phyloP scores from a whole-genome alignment of 352 stramenopile species.

The Pythium phragmitis region DNA sequence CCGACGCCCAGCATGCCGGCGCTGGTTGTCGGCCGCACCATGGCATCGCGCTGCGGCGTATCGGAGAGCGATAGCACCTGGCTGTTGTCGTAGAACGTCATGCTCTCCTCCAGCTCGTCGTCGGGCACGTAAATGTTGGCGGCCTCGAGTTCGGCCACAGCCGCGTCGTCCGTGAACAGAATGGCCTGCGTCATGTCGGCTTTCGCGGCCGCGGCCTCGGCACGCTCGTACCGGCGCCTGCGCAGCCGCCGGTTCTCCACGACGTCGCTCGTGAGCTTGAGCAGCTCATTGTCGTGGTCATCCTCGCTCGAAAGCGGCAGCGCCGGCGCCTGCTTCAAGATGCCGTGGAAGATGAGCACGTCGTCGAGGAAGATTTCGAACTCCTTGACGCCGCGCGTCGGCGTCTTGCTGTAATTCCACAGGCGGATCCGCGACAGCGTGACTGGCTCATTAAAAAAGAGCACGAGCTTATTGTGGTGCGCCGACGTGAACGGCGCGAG shows the following conservation, averaged over 20 bases:
- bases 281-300: slow-evolving; percentile 22
- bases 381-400: slow-evolving; percentile 66
- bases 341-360: slow-evolving; percentile 70
- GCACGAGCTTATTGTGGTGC: slow-evolving; percentile 64
- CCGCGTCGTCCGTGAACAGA: slow-evolving; percentile 72
- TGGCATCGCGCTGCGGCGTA: slow-evolving; percentile 36
- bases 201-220: slow-evolving; percentile 36
- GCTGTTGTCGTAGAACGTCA: slow-evolving; percentile 77
- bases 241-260: slow-evolving; percentile 45
- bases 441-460: slow-evolving; percentile 80
- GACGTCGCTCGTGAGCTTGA: slow-evolving; percentile 20
- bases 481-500: slow-evolving; percentile 61
- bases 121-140: slow-evolving; percentile 59
- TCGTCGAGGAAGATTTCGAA: slow-evolving; percentile 87
- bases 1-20: slow-evolving; percentile 28
- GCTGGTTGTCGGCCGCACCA: slow-evolving; percentile 48
- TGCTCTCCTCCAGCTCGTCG: slow-evolving; percentile 56
- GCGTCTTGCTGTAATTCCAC: slow-evolving; percentile 89
- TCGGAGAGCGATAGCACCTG: slow-evolving; percentile 69
- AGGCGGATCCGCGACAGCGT: slow-evolving; percentile 78
- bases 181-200: slow-evolving; percentile 69
- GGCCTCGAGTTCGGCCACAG: slow-evolving; percentile 51
- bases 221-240: slow-evolving; percentile 43
- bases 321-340: slow-evolving; percentile 42
- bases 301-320: slow-evolving; percentile 33